Evolutionary conservation across 371 early-diverging fungal genomes (phyloP).

Genomic region (Batkoa obscura): DNA sequence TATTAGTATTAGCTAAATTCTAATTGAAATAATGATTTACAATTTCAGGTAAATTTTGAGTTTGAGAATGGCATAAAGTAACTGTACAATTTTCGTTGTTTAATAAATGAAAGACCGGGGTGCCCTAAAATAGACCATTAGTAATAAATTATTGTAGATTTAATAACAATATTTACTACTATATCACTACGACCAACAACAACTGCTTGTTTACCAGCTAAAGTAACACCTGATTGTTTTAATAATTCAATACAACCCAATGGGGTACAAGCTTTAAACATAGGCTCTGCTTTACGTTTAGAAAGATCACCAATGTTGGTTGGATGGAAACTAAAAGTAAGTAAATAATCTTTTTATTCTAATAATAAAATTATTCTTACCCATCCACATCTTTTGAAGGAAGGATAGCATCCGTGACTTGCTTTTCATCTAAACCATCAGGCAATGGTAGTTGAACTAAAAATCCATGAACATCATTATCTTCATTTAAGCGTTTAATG

Average conservation of each 20-base stretch:
- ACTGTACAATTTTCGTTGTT: constrained; percentile 67
- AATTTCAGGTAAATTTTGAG: constrained; percentile 42
- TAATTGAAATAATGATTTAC: constrained; percentile 18
- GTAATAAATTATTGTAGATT: neutral
- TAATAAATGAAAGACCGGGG: constrained; percentile 70
- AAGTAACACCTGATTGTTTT: constrained; percentile 34
- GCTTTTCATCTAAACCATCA: constrained; percentile 46
- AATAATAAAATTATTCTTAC: constrained; percentile 20
- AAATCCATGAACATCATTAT: constrained; percentile 67
- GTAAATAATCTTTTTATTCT: too few species aligned
- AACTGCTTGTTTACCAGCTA: constrained; percentile 66
- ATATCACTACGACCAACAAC: constrained; percentile 88
- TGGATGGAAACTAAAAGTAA: constrained; percentile 46
- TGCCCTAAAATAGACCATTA: constrained; percentile 25
- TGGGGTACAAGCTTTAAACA: constrained; percentile 87
- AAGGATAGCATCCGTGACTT: constrained; percentile 63
- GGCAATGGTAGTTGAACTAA: constrained; percentile 94
- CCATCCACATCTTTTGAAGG: constrained; percentile 90
- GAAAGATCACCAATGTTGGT: constrained; percentile 76
- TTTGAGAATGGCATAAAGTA: constrained; percentile 77
- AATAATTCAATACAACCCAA: constrained; percentile 75
- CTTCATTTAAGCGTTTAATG: constrained; percentile 48
- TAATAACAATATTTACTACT: constrained; percentile 24
- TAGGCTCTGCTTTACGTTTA: constrained; percentile 49
- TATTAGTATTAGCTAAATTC: neutral